Conservation (phyloP, 805 yeast species). For the Pichia kluyveri region DNA sequence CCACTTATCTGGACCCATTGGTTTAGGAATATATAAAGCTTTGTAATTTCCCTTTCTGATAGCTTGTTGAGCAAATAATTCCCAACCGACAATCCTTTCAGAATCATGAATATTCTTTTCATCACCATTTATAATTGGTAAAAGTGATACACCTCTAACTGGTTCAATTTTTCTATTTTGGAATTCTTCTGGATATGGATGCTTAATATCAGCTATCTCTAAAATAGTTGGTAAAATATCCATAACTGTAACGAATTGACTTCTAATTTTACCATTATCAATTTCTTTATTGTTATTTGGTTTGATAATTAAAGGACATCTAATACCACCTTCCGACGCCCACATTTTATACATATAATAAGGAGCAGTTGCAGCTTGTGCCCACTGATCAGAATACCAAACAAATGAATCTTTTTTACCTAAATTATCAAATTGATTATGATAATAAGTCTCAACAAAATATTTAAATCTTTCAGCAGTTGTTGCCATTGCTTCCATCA, state of each 20-base stretch:
- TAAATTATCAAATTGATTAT: constrained; percentile 38
- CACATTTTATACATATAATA: constrained; percentile 45
- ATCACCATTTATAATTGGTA: constrained; percentile 25
- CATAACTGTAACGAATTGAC: constrained; percentile 47
- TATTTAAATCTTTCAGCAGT: constrained; percentile 20
- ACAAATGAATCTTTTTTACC: constrained; percentile 40
- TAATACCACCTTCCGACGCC: constrained; percentile 53
- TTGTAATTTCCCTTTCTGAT: constrained; percentile 41
- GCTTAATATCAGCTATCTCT: constrained; percentile 37
- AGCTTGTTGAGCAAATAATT: constrained; percentile 48
- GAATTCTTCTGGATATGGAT: constrained; percentile 30
- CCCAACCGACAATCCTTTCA: constrained; percentile 46
- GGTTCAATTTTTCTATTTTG: constrained; percentile 35
- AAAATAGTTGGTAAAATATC: constrained; percentile 50
- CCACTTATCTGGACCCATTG: constrained; percentile 42
- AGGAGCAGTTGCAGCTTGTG: constrained; percentile 56
- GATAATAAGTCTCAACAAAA: constrained; percentile 27
- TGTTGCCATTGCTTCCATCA: constrained; percentile 47
- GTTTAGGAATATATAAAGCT: constrained; percentile 39
- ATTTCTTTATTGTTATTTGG: constrained; percentile 25
- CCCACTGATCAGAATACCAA: constrained; percentile 51
- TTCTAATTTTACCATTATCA: constrained; percentile 24
- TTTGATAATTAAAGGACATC: constrained; percentile 44
- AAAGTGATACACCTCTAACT: constrained; percentile 41
- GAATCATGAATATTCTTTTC: constrained; percentile 29